Evolutionary conservation across 1,284 basidiomycete genomes (phyloP), one percentile per base, ranked within the genome.

Genomic region (Prillingera fragicola): DNA sequence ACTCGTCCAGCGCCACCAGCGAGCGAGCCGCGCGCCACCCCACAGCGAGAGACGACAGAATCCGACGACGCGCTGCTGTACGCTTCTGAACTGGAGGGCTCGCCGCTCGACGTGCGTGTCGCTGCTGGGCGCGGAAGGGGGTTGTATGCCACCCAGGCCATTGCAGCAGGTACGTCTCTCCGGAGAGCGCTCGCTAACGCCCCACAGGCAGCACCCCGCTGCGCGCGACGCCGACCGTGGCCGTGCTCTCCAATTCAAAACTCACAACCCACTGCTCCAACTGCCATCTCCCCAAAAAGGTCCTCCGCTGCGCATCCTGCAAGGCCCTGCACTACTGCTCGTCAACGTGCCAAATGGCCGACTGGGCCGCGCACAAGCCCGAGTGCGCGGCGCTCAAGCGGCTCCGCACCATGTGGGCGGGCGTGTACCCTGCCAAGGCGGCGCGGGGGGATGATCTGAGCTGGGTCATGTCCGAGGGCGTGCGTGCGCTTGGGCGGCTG

Each of bases 401-500:
- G 25, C 34, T 57, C 21, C 50, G 53, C 27, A 40, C 34, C 14
- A 48, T 57, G 56, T 57, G 48, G 40, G 33, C 43, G 33, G 23
- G 36, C 35, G 50, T 35, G 19, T 43, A 52, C 29, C 38, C 40
- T 17, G 43, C 51, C 21, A 26, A 51, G 26, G 40, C 48, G 15
- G 45, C 39, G 25, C 52, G 39, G 14, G 36, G 52, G n/a, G 40
- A 42, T 5, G 51, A 50, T 22, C 53, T 32, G 28, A 61, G 74
- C 5, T 65, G 58, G 57, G 60, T 83, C 24, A 86, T 85, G 4
- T 80, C 76, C 27, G 86, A 68, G 52, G 82, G 82, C 0, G 75
- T 89, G 13, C 72, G 90, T 41, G 84, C 80, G 51, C 67, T 90
- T n/a, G 85, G 78, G 0, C 77, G 87, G 24, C 74, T 89, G 17